Evolutionary conservation across 371 early-diverging fungal species (phyloP).

Genomic region (Chytridiales sp.): DNA sequence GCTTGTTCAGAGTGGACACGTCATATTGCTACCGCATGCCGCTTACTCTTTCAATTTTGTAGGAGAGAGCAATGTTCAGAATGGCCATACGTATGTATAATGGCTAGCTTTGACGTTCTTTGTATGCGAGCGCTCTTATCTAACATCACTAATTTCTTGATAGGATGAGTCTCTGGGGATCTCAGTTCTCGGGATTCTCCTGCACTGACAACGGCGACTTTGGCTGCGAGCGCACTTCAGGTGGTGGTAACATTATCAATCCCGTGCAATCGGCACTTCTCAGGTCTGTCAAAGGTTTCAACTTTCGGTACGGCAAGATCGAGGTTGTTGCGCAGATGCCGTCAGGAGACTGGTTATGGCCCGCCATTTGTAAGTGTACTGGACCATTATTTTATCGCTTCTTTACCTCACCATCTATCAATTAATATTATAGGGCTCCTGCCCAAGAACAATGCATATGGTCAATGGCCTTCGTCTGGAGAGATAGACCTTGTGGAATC

Average conservation of each 20-base stretch:
- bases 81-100: too few species aligned
- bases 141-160: too few species aligned
- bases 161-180: too few species aligned
- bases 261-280: slow-evolving; percentile 63
- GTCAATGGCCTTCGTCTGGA: slow-evolving; percentile 67
- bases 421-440: slow-evolving; percentile 44
- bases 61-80: too few species aligned
- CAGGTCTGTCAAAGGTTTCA: slow-evolving; percentile 44
- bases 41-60: too few species aligned
- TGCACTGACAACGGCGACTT: slow-evolving; percentile 47
- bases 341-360: slow-evolving; percentile 70
- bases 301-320: slow-evolving; percentile 56
- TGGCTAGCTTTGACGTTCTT: too few species aligned
- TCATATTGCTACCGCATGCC: too few species aligned
- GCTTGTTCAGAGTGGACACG: too few species aligned
- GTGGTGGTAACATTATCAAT: slow-evolving; percentile 58
- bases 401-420: not conserved
- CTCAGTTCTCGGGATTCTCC: too few species aligned
- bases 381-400: not conserved
- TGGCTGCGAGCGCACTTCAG: slow-evolving; percentile 60
- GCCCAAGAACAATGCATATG: slow-evolving; percentile 66
- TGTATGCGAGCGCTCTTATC: too few species aligned
- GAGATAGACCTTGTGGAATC: slow-evolving; percentile 58
- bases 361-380: slow-evolving; percentile 50
- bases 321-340: slow-evolving; percentile 67